Evolutionary conservation across 805 yeast species (phyloP), one percentile per base, ranked within the genome.

Genomic region (Candida ipomoeae): DNA sequence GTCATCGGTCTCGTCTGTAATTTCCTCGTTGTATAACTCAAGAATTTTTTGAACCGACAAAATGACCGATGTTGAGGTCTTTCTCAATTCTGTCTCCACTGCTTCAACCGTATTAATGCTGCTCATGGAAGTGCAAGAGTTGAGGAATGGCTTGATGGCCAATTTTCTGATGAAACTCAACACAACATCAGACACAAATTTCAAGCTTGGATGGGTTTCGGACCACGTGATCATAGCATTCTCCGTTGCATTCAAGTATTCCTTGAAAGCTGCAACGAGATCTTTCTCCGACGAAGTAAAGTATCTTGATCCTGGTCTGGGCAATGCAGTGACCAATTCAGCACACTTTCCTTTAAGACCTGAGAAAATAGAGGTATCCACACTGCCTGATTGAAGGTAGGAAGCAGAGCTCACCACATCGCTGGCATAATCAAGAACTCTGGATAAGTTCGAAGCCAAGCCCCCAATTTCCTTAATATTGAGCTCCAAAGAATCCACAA

Each of bases 31-130:
- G 45, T 73, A 73, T 10, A 61, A 55, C 33, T 71, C 80, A 44
- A 70, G 68, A 7, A 78, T 66, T 53, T 80, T 79, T 66, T 91
- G 97, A 56, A 87, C 77, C 0, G 85, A 77, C 31, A 91, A 72
- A 48, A 90, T 67, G 17, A 89, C 75, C 2, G 85, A 75, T 15
- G 79, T 79, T 3, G 83, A 73, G 3, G 87, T 59, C 18, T 75
- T 70, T 48, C 84, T 72, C 51, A 84, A 71, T 2, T 69, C 57
- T 2, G 49, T 44, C 55, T 86, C 89, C 40, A 81, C 53, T 5
- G 62, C 70, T 33, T 71, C 72, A 3, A 73, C 52, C 18, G 52
- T 23, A 44, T 46, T 40, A n/a, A 61, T 43, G 20, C 5, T 50
- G 45, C 54, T 35, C 18, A 66, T 39, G 2, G 69, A 60, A 1